phyloP scores from a whole-genome alignment of 805 yeast species.

The Lipomyces kockii region DNA sequence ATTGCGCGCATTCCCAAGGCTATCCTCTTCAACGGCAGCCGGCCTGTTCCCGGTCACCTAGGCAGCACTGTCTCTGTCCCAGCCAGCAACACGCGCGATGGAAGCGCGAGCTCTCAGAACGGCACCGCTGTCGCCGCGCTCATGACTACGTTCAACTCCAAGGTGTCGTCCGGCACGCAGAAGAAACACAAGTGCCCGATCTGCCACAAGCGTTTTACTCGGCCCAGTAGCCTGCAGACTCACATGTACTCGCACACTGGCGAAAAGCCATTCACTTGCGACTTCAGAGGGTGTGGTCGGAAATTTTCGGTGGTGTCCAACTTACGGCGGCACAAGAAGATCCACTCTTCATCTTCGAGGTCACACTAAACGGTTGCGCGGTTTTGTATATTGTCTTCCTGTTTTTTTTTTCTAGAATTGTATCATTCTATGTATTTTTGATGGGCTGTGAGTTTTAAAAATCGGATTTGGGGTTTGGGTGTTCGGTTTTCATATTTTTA shows the following conservation, averaged over 20 bases:
- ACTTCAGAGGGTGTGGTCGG: conserved; percentile 68
- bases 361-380: not conserved
- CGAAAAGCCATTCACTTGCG: conserved; percentile 69
- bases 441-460: not conserved
- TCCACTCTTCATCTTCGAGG: conserved; percentile 51
- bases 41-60: conserved; percentile 7
- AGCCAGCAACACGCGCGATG: not conserved
- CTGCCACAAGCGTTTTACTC: conserved; percentile 76
- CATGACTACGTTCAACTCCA: conserved; percentile 37
- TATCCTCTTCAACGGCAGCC: conserved; percentile 12
- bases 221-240: conserved; percentile 82
- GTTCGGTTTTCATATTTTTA: conserved; percentile 3
- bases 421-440: conserved; percentile 4
- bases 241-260: conserved; percentile 82
- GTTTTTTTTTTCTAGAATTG: conserved; percentile 2
- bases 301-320: conserved; percentile 77
- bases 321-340: conserved; percentile 74
- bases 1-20: conserved; percentile 14
- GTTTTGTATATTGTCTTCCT: conserved; percentile 5
- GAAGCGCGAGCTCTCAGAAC: not conserved
- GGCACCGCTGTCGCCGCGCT: conserved; percentile 14
- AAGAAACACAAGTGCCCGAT: conserved; percentile 48
- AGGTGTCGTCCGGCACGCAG: conserved; percentile 23
- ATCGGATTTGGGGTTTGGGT: conserved; percentile 4
- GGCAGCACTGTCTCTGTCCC: conserved; percentile 12